Conservation (phyloP, 176 grass and related monocot genomes). For the Oryza brachyantha region DNA sequence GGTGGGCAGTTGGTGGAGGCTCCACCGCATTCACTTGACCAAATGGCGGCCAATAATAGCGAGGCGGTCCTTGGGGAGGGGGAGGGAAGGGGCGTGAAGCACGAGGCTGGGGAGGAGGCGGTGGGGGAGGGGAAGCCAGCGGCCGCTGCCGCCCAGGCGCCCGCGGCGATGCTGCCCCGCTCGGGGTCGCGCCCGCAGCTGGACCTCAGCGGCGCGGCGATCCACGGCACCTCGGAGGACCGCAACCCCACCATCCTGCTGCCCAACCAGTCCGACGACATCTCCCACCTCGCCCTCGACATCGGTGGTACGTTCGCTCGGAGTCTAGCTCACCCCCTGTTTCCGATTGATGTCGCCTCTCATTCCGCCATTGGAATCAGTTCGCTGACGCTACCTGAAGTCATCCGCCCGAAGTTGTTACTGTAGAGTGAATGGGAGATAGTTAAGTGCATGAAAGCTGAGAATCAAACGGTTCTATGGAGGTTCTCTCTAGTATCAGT, state of each 20-base stretch:
- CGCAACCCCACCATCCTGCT: slow-evolving; percentile 83
- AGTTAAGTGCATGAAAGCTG: background rate
- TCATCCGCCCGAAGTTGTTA: background rate
- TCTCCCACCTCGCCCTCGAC: slow-evolving; percentile 91
- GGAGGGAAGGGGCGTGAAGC: slow-evolving; percentile 34
- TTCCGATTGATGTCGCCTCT: background rate
- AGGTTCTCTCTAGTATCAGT: background rate
- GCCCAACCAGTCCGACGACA: slow-evolving; percentile 96
- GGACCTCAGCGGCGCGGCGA: slow-evolving; percentile 88
- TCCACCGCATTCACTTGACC: slow-evolving; percentile 32
- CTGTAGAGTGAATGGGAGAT: background rate
- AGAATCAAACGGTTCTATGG: background rate
- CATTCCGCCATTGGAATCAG: too few relatives aligned
- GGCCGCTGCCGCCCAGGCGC: background rate
- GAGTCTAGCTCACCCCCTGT: background rate
- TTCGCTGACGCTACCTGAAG: background rate
- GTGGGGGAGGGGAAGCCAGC: background rate
- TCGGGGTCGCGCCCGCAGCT: slow-evolving; percentile 86
- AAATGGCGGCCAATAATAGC: slow-evolving; percentile 56
- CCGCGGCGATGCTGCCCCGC: slow-evolving; percentile 49
- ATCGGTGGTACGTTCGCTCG: slow-evolving; percentile 63
- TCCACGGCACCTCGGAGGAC: slow-evolving; percentile 87
- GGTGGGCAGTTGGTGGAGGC: slow-evolving; percentile 51
- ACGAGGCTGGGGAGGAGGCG: slow-evolving; percentile 12
- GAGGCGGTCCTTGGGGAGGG: slow-evolving; percentile 30